Evolutionary conservation across 2,329 filamentous ascomycete species (phyloP).

Genomic region (Leptographium galeiforme): DNA sequence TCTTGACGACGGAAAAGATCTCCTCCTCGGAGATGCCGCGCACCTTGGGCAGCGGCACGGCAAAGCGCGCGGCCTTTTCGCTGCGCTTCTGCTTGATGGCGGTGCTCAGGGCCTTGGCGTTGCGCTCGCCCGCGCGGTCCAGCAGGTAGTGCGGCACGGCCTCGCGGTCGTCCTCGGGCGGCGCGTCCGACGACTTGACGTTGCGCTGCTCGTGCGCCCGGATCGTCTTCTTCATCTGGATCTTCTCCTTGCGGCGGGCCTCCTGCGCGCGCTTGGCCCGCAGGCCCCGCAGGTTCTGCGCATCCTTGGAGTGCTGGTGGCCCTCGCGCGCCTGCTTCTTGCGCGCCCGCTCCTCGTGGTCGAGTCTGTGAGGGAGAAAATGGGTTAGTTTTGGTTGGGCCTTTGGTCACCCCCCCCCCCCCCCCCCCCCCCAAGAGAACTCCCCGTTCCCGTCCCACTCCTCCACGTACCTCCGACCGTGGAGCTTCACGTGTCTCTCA

Average conservation of each 20-base stretch:
- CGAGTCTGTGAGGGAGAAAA: too few species aligned
- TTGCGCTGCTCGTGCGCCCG: conserved; percentile 92
- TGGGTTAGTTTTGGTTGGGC: too few species aligned
- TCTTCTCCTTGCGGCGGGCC: conserved; percentile 94
- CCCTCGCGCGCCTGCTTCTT: conserved; percentile 81
- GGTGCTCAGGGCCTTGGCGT: conserved; percentile 42
- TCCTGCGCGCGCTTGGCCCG: conserved; percentile 88
- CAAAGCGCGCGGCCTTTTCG: conserved; percentile 90
- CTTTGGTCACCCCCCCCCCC: too few species aligned
- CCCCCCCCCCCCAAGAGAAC: too few species aligned
- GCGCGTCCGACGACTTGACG: conserved; percentile 61
- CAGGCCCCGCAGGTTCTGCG: conserved; percentile 84
- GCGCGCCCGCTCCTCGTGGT: conserved; percentile 78
- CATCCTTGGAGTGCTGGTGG: conserved; percentile 77
- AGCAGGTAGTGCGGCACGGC: conserved; percentile 88
- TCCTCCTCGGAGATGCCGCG: conserved; percentile 89
- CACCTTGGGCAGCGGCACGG: conserved; percentile 86
- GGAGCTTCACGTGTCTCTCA: conserved; percentile 61
- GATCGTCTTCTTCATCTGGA: conserved; percentile 92
- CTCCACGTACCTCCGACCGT: conserved; percentile 19
- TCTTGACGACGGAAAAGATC: conserved; percentile 73
- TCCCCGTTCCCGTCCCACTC: conserved; percentile 11
- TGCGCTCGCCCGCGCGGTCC: conserved; percentile 50
- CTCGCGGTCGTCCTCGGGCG: conserved; percentile 55
- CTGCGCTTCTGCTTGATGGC: conserved; percentile 92